phyloP scores from a whole-genome alignment of 1,284 basidiomycete species.

The Apiotrichum brassicae region DNA sequence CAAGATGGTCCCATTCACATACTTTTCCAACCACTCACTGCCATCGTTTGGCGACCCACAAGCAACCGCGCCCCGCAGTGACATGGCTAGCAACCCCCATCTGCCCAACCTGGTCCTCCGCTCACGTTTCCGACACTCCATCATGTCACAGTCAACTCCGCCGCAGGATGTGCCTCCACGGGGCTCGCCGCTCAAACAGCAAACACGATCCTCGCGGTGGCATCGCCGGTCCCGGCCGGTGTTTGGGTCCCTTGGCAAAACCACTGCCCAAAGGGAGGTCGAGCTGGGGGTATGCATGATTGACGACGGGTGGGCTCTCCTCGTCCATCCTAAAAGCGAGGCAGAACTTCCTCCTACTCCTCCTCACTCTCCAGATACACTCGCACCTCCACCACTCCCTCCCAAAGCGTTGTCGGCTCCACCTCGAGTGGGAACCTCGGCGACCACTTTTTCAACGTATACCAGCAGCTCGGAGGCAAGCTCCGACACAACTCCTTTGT shows the following conservation, averaged over 20 bases:
- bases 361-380: neutral
- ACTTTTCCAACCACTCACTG: no score
- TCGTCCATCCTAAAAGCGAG: neutral
- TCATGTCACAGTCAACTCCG: no score
- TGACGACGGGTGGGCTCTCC: conserved; percentile 2
- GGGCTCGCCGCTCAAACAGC: neutral
- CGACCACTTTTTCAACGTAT: no score
- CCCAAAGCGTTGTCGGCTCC: neutral
- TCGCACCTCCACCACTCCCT: neutral
- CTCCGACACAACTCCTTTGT: neutral
- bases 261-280: neutral
- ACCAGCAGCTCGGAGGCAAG: neutral
- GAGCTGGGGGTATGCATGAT: conserved; percentile 2
- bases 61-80: no score
- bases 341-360: neutral
- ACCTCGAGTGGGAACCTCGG: no score
- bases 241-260: neutral
- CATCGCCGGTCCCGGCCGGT: neutral
- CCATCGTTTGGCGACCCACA: no score
- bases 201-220: neutral
- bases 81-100: no score
- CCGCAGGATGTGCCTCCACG: no score
- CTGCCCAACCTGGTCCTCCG: neutral
- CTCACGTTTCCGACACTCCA: neutral
- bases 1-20: no score